phyloP scores from a whole-genome alignment of 1,284 basidiomycete species.

The Wolfiporia cocos region DNA sequence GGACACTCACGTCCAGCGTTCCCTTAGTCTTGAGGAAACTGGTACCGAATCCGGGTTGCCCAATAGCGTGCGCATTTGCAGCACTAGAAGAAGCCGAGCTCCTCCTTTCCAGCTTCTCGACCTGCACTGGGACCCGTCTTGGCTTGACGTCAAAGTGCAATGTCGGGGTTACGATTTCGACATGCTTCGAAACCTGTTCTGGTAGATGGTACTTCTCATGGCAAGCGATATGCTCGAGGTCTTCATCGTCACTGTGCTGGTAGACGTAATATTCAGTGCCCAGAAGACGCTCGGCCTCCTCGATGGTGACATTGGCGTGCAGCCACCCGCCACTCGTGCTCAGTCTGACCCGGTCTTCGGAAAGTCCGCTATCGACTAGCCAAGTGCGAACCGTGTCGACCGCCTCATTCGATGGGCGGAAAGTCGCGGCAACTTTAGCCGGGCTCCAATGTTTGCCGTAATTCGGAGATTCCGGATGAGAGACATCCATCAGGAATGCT shows the following conservation, averaged over 20 bases:
- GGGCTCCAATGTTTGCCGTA: slow-evolving; percentile 40
- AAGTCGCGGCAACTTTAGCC: slow-evolving; percentile 32
- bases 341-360: slow-evolving; percentile 25
- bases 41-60: slow-evolving; percentile 24
- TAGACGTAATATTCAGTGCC: slow-evolving; percentile 41
- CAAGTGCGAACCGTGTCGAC: slow-evolving; percentile 36
- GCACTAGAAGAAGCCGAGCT: background rate
- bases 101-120: background rate
- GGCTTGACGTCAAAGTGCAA: slow-evolving; percentile 37
- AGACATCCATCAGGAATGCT: slow-evolving; percentile 36
- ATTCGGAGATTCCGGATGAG: slow-evolving; percentile 35
- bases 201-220: slow-evolving; percentile 38
- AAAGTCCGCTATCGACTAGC: slow-evolving; percentile 33
- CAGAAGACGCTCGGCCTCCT: slow-evolving; percentile 39
- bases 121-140: background rate
- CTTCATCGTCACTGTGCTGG: slow-evolving; percentile 28
- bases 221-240: slow-evolving; percentile 31
- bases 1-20: slow-evolving; percentile 3
- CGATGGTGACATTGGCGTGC: slow-evolving; percentile 35
- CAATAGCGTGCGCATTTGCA: slow-evolving; percentile 8
- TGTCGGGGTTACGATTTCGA: slow-evolving; percentile 43
- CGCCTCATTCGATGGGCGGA: slow-evolving; percentile 36
- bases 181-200: slow-evolving; percentile 33
- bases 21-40: slow-evolving; percentile 6
- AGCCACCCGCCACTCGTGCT: slow-evolving; percentile 36